Conservation (phyloP, 306 rosid genomes). For the Ormosia emarginata region DNA sequence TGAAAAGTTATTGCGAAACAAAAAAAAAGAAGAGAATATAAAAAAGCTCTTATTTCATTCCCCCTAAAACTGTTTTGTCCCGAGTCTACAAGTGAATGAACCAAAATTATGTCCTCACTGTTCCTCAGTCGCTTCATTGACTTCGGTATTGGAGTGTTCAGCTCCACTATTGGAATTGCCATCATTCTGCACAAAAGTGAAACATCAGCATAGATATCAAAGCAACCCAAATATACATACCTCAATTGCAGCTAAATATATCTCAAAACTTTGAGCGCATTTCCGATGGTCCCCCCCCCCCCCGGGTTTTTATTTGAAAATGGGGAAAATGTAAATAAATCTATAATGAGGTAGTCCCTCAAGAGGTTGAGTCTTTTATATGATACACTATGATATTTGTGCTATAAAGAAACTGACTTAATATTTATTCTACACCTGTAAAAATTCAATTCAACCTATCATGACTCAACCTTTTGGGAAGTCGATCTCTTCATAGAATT, state of each 20-base stretch:
- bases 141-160: neutral
- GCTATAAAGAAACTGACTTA: neutral
- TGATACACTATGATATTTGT: neutral
- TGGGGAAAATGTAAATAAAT: neutral
- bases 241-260: neutral
- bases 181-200: slow-evolving; percentile 14
- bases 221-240: neutral
- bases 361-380: neutral
- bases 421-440: neutral
- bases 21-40: neutral
- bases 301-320: neutral
- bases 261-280: neutral
- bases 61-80: neutral
- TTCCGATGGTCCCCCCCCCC: neutral
- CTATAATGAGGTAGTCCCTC: neutral
- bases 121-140: neutral
- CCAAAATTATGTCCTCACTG: neutral
- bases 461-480: neutral
- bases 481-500: neutral
- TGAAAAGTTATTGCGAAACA: neutral
- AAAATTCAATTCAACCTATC: neutral
- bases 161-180: neutral
- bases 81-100: neutral
- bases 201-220: neutral
- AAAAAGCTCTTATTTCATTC: neutral